These are phyloP conservation scores for Stereocaulon alpinum DNA, from an alignment of 495 filamentous ascomycete genomes.

Conservation along the genomic window DNA sequence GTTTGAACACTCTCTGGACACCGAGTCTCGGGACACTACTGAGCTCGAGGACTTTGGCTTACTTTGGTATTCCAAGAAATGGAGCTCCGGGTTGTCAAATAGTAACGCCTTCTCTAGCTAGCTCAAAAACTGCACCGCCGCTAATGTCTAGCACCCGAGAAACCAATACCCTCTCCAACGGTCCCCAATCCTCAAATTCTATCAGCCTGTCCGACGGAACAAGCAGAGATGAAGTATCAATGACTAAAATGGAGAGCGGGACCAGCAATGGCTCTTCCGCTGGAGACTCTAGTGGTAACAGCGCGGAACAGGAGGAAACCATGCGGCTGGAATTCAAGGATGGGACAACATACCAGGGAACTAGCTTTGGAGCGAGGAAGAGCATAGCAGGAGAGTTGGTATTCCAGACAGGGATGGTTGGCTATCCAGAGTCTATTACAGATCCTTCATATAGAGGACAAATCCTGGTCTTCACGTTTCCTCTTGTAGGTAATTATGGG, in stretches of 20 bases:
- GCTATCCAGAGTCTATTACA: conserved; percentile 91
- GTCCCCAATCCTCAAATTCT: not conserved
- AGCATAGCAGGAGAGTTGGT: conserved; percentile 92
- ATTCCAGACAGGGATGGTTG: conserved; percentile 99
- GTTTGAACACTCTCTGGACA: not conserved
- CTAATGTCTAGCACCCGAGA: not conserved
- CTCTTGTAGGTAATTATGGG: conserved; percentile 87
- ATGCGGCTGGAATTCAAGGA: conserved; percentile 85
- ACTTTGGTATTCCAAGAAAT: not conserved
- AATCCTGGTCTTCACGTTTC: conserved; percentile 85
- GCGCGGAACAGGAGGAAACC: conserved; percentile 39
- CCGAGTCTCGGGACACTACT: not conserved
- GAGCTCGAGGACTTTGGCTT: not conserved
- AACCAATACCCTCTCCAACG: not conserved
- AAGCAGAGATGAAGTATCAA: not conserved
- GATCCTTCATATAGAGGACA: conserved; percentile 90
- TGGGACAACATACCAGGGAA: conserved; percentile 77
- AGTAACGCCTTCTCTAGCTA: not conserved
- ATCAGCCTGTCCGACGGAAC: not conserved
- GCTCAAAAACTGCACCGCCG: not conserved
- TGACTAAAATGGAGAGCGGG: not conserved
- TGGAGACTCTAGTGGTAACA: not conserved
- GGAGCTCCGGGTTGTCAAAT: not conserved
- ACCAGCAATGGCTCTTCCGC: not conserved
- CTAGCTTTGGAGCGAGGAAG: conserved; percentile 89